These are phyloP conservation scores for Linnemannia zychae DNA, from an alignment of 192 early-diverging fungal genomes.

Conservation along the genomic window DNA sequence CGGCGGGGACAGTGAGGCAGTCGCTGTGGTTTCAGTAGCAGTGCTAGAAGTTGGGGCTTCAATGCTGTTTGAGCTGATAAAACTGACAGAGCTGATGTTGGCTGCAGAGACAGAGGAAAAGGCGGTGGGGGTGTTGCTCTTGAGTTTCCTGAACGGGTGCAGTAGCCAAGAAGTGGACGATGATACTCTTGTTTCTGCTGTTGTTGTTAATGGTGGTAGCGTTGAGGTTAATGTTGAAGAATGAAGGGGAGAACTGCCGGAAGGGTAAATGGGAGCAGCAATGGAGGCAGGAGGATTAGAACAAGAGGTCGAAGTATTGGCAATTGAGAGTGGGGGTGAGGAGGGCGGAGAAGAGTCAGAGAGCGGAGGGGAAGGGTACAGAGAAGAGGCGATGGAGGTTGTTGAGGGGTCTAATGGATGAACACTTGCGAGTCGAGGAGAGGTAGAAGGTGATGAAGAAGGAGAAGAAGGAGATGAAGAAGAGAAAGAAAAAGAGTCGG, in stretches of 20 bases:
- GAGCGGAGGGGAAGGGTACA: background rate
- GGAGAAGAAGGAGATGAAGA: background rate
- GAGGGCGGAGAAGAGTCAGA: background rate
- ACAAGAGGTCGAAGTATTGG: background rate
- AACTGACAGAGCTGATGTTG: constrained; percentile 4
- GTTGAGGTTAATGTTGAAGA: background rate
- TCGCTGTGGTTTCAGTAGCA: background rate
- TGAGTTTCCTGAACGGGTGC: background rate
- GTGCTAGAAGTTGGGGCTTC: background rate
- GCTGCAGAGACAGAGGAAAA: background rate
- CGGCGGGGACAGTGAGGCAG: background rate
- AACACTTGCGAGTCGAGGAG: background rate
- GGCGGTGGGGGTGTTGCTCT: background rate
- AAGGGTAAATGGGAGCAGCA: background rate
- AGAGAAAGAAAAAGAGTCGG: background rate
- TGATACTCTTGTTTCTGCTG: constrained; percentile 3
- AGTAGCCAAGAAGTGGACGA: constrained; percentile 9
- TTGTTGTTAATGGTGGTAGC: background rate
- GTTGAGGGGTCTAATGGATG: background rate
- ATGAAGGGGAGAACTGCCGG: background rate
- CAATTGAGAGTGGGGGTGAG: background rate
- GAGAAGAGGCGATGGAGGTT: background rate
- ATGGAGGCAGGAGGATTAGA: background rate
- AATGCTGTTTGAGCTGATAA: background rate
- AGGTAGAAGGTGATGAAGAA: background rate